Conservation (phyloP, 23 red algal species). For the Chondrus crispus region DNA sequence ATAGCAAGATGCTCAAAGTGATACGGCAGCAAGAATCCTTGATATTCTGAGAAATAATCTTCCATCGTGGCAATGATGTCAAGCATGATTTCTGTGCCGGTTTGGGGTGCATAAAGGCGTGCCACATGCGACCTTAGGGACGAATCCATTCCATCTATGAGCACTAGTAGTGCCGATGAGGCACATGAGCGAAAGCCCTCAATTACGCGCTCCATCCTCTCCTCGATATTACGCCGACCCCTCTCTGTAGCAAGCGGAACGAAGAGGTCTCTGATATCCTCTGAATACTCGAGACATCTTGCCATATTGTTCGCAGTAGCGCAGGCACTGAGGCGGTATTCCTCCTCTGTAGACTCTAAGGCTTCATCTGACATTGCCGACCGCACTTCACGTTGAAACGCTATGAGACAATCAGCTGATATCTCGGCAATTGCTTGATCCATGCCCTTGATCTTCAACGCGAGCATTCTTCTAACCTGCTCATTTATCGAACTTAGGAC, state of each 20-base stretch:
- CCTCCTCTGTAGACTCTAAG: slow-evolving; percentile 12
- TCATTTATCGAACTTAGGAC: slow-evolving; percentile 28
- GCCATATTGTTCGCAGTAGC: slow-evolving; percentile 66
- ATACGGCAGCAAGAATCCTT: slow-evolving; percentile 36
- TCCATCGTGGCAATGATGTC: slow-evolving; percentile 40
- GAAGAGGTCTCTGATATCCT: slow-evolving; percentile 57
- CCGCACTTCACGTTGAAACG: slow-evolving; percentile 42
- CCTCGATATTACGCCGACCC: slow-evolving; percentile 41
- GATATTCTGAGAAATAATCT: slow-evolving; percentile 41
- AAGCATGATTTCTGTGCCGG: slow-evolving; percentile 63
- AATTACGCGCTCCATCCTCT: slow-evolving; percentile 58
- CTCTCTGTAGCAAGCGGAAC: slow-evolving; percentile 30
- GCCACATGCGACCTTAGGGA: slow-evolving; percentile 4
- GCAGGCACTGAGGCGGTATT: slow-evolving; percentile 24
- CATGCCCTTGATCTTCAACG: slow-evolving; percentile 43
- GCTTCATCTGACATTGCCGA: slow-evolving; percentile 26
- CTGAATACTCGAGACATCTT: slow-evolving; percentile 56
- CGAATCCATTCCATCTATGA: slow-evolving; percentile 23
- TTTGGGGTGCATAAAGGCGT: slow-evolving; percentile 50
- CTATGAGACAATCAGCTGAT: slow-evolving; percentile 11
- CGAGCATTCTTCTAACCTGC: slow-evolving; percentile 33
- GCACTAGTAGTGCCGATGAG: slow-evolving; percentile 6
- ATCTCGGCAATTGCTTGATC: slow-evolving; percentile 50
- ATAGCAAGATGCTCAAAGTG: slow-evolving; percentile 70
- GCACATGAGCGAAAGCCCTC: slow-evolving; percentile 50